Percentiles rank a stretch among this genome's conserved stretches.
phyloP scores from a whole-genome alignment of 2,329 filamentous ascomycete species.

The Colletotrichum zoysiae region DNA sequence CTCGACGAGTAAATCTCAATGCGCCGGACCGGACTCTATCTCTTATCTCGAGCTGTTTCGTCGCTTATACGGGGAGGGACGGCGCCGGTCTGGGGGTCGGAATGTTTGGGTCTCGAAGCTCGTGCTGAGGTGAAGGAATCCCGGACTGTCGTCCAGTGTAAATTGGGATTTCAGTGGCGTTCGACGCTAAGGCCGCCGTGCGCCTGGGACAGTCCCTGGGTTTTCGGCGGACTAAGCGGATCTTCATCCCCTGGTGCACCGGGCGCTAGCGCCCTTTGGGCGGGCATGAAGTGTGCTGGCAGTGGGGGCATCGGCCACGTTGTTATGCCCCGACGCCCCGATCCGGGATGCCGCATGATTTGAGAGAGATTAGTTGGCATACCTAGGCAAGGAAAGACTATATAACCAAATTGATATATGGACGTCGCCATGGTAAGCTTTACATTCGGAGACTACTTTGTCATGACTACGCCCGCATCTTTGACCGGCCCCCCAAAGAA shows the following conservation, averaged over 20 bases:
- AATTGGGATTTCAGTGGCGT: conserved; percentile 33
- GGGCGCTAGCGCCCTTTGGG: conserved; percentile 32
- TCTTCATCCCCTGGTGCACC: conserved; percentile 11
- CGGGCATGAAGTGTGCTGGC: conserved; percentile 32
- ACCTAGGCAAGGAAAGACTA: background rate
- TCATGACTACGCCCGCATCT: background rate
- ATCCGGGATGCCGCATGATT: conserved; percentile 17
- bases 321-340: conserved; percentile 13
- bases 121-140: conserved; percentile 32
- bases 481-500: background rate
- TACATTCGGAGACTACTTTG: background rate
- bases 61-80: conserved; percentile 15
- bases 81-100: conserved; percentile 17
- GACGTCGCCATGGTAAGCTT: background rate
- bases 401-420: background rate
- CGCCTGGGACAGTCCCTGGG: conserved; percentile 37
- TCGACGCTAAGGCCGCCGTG: conserved; percentile 29
- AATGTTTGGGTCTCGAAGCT: conserved; percentile 30
- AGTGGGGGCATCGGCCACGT: conserved; percentile 24
- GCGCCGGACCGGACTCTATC: background rate
- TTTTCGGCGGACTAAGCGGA: conserved; percentile 36
- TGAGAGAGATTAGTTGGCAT: conserved; percentile 20
- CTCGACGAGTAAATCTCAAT: background rate
- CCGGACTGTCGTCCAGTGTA: conserved; percentile 28
- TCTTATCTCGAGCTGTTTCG: background rate